Base-by-base conservation (phyloP, 352 stramenopile genomes). In the Phytopythium oedochilum region DNA sequence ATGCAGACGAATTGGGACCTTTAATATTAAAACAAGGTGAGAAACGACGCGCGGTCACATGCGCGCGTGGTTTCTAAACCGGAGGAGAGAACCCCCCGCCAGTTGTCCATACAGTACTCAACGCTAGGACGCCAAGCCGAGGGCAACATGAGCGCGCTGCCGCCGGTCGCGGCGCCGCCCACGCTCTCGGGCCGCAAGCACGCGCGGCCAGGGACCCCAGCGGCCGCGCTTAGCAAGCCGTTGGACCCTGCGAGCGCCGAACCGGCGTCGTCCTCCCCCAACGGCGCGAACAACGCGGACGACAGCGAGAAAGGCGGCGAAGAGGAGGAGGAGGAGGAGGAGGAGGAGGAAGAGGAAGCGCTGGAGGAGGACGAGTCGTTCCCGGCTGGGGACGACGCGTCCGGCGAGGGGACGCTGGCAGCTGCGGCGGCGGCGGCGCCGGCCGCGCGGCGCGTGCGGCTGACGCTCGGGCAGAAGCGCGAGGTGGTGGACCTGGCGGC, bases 381-480 rank as follows among this genome's bases (percentile, higher is more conserved):
- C 8, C 28, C 10, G 9, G 25, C 15, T 5, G 26, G 26, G 3
- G 45, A 28, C 17, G 12, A 9, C 18, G 28, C 23, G 15, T 0
- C 8, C n/a, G 17, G 2, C 5, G 46, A 11, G 3, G 12, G 17
- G 23, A 25, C 32, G 26, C 22, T 9, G 48, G 7, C n/a, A 3
- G 25, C n/a, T n/a, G n/a, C n/a, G n/a, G n/a, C n/a, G n/a, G n/a
- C n/a, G n/a, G 51, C 35, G 39, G 23, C 48, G n/a, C 40, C 52
- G 17, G 34, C 59, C 0, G 68, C 71, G 10, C 63, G 78, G 10
- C 81, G 83, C 49, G 87, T 89, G 76, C 81, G 83, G 2, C 66
- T 94, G 34, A 92, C 82, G 40, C 76, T 94, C 4, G 84, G 84
- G 1, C 84, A 92, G 62, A 94, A 92, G 66, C 84, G 84, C n/a